These are phyloP conservation scores for Nigrograna mackinnonii DNA, from an alignment of 2,329 filamentous ascomycete species.

Conservation along the genomic window DNA sequence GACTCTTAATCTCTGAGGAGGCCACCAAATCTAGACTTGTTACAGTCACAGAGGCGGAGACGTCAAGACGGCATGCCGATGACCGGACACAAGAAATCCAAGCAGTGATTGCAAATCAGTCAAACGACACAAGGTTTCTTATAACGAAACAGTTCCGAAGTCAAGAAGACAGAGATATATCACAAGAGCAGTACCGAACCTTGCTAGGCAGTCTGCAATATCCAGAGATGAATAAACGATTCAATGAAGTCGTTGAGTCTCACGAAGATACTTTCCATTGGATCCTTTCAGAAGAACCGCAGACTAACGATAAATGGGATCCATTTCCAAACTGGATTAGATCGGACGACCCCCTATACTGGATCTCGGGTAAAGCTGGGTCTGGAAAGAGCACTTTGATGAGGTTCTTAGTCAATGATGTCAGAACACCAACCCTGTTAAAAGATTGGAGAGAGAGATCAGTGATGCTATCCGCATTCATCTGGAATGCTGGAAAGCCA, in stretches of 20 bases:
- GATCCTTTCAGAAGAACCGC: neutral
- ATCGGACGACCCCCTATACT: constrained; percentile 10
- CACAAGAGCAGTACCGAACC: neutral
- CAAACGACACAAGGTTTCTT: neutral
- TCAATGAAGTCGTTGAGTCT: neutral
- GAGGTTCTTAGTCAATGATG: constrained; percentile 11
- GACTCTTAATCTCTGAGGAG: no score
- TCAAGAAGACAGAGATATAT: no score
- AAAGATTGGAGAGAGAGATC: neutral
- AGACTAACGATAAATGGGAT: neutral
- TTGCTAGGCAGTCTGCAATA: neutral
- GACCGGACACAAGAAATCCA: neutral
- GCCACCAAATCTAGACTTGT: no score
- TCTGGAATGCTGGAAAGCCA: constrained; percentile 1
- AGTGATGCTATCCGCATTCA: neutral
- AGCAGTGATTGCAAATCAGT: neutral
- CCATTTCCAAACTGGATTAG: constrained; percentile 15
- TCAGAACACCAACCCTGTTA: neutral
- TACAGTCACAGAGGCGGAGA: no score
- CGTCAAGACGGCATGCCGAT: neutral
- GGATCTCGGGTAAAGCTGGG: constrained; percentile 51
- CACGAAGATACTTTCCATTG: neutral
- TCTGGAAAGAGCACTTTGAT: constrained; percentile 54
- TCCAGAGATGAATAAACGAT: neutral
- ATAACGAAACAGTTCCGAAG: no score